A percentile compares a stretch with the other conserved stretches of the same genome.
Evolutionary conservation across 495 filamentous ascomycete species (phyloP).

Genomic region (Barbatosphaeria neglecta): DNA sequence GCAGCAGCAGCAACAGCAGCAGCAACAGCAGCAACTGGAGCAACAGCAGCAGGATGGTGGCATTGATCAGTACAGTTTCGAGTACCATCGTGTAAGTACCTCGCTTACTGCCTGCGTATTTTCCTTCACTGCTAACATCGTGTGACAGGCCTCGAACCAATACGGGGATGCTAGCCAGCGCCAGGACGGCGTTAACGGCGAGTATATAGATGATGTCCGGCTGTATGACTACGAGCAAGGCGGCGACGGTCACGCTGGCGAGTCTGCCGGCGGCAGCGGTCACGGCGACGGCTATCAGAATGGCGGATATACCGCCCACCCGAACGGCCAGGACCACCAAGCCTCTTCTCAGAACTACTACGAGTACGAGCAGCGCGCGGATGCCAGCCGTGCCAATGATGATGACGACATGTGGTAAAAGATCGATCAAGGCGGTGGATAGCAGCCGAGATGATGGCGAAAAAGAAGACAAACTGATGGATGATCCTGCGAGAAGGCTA

Average conservation of each 20-base stretch:
- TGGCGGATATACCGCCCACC: constrained; percentile 9
- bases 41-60: constrained; percentile 23
- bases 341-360: constrained; percentile 1
- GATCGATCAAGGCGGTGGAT: no score
- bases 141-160: constrained; percentile 23
- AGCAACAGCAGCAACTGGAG: constrained; percentile 41
- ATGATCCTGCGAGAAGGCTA: not conserved
- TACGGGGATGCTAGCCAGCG: constrained; percentile 30
- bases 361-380: constrained; percentile 1
- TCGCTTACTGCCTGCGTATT: not conserved
- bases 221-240: constrained; percentile 39
- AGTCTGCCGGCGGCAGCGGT: no score
- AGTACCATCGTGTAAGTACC: constrained; percentile 39
- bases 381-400: constrained; percentile 1
- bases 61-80: constrained; percentile 41
- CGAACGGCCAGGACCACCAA: constrained; percentile 14
- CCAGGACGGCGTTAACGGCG: constrained; percentile 16
- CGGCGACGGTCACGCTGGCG: no score
- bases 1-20: constrained; percentile 25
- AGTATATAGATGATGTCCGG: constrained; percentile 34
- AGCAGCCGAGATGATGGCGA: not conserved
- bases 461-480: not conserved
- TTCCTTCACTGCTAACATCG: constrained; percentile 4
- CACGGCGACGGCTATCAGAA: constrained; percentile 2
- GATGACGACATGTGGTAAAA: constrained; percentile 1